A percentile compares a stretch with the other conserved stretches of the same genome.
Conservation (phyloP, 2,329 filamentous ascomycete genomes). For the Trichophyton equinum region DNA sequence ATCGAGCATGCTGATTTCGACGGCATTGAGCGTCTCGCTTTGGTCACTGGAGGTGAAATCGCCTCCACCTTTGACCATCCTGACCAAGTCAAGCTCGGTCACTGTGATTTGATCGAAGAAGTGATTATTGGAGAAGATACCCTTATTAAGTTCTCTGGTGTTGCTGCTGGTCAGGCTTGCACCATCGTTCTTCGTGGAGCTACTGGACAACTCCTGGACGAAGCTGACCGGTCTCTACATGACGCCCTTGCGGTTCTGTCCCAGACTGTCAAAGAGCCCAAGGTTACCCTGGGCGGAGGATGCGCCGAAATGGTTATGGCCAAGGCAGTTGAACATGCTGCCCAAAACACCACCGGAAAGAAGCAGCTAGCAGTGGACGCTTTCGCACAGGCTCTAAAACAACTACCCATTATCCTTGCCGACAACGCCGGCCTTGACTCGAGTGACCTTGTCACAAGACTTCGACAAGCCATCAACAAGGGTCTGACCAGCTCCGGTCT, state of each 20-base stretch:
- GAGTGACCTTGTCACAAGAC: conserved; percentile 78
- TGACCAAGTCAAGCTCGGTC: conserved; percentile 88
- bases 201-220: conserved; percentile 91
- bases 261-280: conserved; percentile 88
- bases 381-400: conserved; percentile 78
- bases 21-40: conserved; percentile 83
- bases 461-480: conserved; percentile 89
- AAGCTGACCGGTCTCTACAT: conserved; percentile 90
- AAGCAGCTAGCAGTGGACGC: conserved; percentile 85
- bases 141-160: conserved; percentile 92
- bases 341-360: conserved; percentile 91
- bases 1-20: conserved; percentile 99
- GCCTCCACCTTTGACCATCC: conserved; percentile 96
- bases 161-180: conserved; percentile 85
- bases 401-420: conserved; percentile 89
- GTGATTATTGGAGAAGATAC: conserved; percentile 98
- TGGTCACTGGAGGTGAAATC: conserved; percentile 96
- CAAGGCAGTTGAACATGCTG: conserved; percentile 87
- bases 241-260: conserved; percentile 93
- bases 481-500: conserved; percentile 86
- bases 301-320: conserved; percentile 99
- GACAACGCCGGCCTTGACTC: conserved; percentile 97
- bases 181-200: conserved; percentile 93
- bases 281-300: conserved; percentile 86
- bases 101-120: conserved; percentile 93